Percentiles rank a stretch among this genome's conserved stretches.
These are phyloP conservation scores for Penicillium sp. DNA, from an alignment of 2,329 filamentous ascomycete genomes.

Conservation along the genomic window DNA sequence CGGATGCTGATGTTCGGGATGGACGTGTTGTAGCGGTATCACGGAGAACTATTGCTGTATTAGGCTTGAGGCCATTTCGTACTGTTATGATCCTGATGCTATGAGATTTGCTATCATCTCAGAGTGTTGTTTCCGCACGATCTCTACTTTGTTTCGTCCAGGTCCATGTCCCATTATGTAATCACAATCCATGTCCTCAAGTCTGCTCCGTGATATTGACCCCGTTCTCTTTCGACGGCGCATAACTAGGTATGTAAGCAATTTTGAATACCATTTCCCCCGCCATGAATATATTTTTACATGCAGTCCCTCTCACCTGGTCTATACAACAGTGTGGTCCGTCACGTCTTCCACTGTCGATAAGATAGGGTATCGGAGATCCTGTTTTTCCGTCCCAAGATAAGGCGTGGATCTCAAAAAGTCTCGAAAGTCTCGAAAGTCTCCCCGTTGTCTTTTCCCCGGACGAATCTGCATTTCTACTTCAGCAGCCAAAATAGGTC, in stretches of 20 bases:
- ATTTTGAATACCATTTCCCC: not conserved
- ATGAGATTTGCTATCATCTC: not conserved
- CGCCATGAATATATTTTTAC: not conserved
- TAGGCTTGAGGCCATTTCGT: not conserved
- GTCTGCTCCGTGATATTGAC: not conserved
- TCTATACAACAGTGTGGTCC: not conserved
- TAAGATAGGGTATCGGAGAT: constrained; percentile 28
- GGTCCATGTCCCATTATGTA: not conserved
- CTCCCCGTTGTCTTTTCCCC: not conserved
- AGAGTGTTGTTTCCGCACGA: not conserved
- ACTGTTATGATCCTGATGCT: not conserved
- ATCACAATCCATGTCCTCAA: not conserved
- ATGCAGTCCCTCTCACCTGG: not conserved
- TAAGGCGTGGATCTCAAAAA: constrained; percentile 22
- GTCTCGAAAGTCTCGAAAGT: not conserved
- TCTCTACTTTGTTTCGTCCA: not conserved
- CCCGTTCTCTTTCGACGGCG: not conserved
- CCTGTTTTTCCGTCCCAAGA: constrained; percentile 24
- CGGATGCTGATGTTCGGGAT: not conserved
- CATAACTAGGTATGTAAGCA: not conserved
- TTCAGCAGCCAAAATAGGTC: constrained; percentile 30
- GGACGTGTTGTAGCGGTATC: not conserved
- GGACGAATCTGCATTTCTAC: constrained; percentile 2
- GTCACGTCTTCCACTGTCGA: constrained; percentile 7
- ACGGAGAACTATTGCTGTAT: not conserved